phyloP scores from a whole-genome alignment of 2,329 filamentous ascomycete species.

The Chrysoporthe puriensis region DNA sequence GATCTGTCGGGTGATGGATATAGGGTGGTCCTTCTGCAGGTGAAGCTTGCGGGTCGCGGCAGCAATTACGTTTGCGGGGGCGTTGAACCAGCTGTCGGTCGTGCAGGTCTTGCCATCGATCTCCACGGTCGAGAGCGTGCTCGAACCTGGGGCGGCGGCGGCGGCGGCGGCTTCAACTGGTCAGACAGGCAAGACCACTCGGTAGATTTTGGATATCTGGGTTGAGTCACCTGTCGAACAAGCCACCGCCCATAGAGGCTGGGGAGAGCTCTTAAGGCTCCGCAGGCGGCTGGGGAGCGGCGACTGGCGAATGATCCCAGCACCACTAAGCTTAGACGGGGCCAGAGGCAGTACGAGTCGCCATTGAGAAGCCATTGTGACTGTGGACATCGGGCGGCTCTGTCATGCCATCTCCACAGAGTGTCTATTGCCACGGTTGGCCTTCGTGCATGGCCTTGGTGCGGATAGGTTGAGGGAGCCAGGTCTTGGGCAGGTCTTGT shows the following conservation, averaged over 20 bases:
- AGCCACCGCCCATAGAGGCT: conserved; percentile 12
- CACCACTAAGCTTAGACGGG: conserved; percentile 16
- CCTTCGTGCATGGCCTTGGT: background rate
- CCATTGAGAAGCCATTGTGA: conserved; percentile 27
- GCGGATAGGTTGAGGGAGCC: background rate
- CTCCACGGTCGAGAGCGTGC: conserved; percentile 45
- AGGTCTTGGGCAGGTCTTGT: background rate
- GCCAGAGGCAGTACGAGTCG: conserved; percentile 15
- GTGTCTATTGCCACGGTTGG: background rate
- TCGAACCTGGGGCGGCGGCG: conserved; percentile 12
- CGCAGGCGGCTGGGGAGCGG: conserved; percentile 11
- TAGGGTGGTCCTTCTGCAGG: conserved; percentile 85
- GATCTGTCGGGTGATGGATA: conserved; percentile 87
- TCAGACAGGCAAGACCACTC: conserved; percentile 22
- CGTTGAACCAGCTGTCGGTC: conserved; percentile 84
- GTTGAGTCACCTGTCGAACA: conserved; percentile 29
- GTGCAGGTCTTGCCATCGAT: conserved; percentile 68
- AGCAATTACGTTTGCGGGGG: conserved; percentile 73
- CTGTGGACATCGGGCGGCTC: background rate
- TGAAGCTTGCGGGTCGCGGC: conserved; percentile 81
- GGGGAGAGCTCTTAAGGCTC: background rate
- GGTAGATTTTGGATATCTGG: conserved; percentile 7
- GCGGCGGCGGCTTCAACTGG: conserved; percentile 30
- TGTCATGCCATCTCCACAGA: conserved; percentile 24
- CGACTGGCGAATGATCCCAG: background rate